Base-by-base conservation (phyloP, 2,329 filamentous ascomycete species). In the Fusarium buxicola region DNA sequence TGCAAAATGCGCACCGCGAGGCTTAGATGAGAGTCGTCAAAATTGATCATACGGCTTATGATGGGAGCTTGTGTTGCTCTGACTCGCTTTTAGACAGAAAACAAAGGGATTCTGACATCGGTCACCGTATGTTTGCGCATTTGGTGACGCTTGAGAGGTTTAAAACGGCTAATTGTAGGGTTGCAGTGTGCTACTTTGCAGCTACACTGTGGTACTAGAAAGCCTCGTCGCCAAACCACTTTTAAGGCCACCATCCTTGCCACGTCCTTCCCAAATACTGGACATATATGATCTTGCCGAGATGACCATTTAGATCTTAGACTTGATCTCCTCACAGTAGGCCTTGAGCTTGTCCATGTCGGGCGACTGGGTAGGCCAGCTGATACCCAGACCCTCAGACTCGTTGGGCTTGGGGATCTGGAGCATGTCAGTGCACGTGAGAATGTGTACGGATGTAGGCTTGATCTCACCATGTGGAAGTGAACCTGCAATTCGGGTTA, bases 331-430 rank as follows among this genome's bases (percentile, higher is more conserved):
- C 76, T 94, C 92, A 60, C 86, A 83, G 60, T 96, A 80, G 63
- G 86, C 86, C 83, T 94, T 92, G 70, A 99, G 80, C 74, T 89
- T 86, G 1, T 92, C 91, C 90, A 95, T 96, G 69, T 97, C 89
- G 2, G 85, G 84, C 60, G 82, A 77, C 78, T 92, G 85, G 63
- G 88, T 81, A 16, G 94, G 92, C 95, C 95, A 99, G 30, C 79
- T 76, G 68, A 98, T 84, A 5, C 85, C 87, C 47, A 99, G 81
- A 7, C 95, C 95, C 75, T 98, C 91, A 31, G 82, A 73, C 70
- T 89, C 81, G 72, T 92, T 96, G 47, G 95, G 94, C 83, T 99
- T 99, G 31, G 95, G 95, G 63, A 99, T 99, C 90, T 92, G 66
- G 41, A 27, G 36, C 39, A 55, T 43, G 51, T 60, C 24, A 60